A percentile compares a stretch with the other conserved stretches of the same genome.
phyloP scores from a whole-genome alignment of 2,329 filamentous ascomycete genomes.

The Ustilaginoidea virens region DNA sequence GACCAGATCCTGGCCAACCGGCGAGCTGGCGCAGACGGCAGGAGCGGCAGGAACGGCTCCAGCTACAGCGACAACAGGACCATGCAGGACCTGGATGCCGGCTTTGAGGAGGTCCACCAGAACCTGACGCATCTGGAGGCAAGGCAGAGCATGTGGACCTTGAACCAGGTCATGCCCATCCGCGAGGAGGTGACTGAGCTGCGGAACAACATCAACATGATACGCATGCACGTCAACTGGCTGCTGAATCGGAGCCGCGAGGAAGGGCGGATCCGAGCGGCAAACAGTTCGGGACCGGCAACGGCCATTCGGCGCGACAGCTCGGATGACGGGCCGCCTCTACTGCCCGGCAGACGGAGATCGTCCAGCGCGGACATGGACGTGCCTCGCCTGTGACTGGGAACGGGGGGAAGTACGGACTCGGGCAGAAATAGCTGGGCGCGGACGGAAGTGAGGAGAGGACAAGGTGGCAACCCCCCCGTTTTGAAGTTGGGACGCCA shows the following conservation, averaged over 20 bases:
- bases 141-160: constrained; percentile 42
- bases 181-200: constrained; percentile 48
- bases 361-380: constrained; percentile 23
- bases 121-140: constrained; percentile 42
- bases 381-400: constrained; percentile 18
- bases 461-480: too few species aligned
- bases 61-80: constrained; percentile 32
- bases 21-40: constrained; percentile 7
- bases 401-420: too few species aligned
- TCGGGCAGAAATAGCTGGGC: too few species aligned
- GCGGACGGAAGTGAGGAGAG: neutral
- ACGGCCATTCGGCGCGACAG: constrained; percentile 16
- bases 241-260: constrained; percentile 36
- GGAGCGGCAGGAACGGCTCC: constrained; percentile 13
- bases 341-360: constrained; percentile 19
- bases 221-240: constrained; percentile 45
- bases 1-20: constrained; percentile 23
- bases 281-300: constrained; percentile 18
- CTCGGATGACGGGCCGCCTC: constrained; percentile 11
- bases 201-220: constrained; percentile 38
- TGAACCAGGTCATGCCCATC: constrained; percentile 46
- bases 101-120: constrained; percentile 40
- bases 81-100: constrained; percentile 26
- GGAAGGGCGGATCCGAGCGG: constrained; percentile 25
- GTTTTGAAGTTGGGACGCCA: neutral